Evolutionary conservation across 2,329 filamentous ascomycete genomes (phyloP).

Genomic region (Amauroascus niger): DNA sequence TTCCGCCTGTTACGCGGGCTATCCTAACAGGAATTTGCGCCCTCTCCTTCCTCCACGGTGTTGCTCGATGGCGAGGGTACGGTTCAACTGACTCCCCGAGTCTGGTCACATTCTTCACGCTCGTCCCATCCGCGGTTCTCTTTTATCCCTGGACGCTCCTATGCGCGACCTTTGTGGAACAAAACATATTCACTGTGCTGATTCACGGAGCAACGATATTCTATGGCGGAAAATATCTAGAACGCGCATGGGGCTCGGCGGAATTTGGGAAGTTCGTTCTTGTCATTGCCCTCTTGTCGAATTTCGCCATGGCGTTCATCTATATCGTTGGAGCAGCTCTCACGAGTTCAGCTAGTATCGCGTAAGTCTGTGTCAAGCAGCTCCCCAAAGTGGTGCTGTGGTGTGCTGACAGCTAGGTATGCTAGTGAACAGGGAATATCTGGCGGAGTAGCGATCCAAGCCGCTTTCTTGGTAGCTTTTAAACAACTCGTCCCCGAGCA

Average conservation of each 20-base stretch:
- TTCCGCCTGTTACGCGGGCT: slow-evolving; percentile 80
- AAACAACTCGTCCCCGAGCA: slow-evolving; percentile 96
- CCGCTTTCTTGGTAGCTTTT: slow-evolving; percentile 89
- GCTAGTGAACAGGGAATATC: slow-evolving; percentile 72
- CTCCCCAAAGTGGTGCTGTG: neutral
- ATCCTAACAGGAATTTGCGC: slow-evolving; percentile 64
- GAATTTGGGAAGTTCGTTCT: slow-evolving; percentile 88
- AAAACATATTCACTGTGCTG: slow-evolving; percentile 77
- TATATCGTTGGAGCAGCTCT: slow-evolving; percentile 66
- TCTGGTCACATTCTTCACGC: slow-evolving; percentile 69
- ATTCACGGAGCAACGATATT: slow-evolving; percentile 72
- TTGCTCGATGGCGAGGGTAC: slow-evolving; percentile 52
- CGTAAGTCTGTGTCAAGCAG: slow-evolving; percentile 23
- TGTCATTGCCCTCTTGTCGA: slow-evolving; percentile 68
- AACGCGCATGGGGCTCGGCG: slow-evolving; percentile 85
- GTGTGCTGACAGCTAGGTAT: neutral
- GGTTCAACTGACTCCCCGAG: slow-evolving; percentile 39
- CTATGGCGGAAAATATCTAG: slow-evolving; percentile 87
- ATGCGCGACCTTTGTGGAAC: slow-evolving; percentile 79
- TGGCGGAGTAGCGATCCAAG: slow-evolving; percentile 80
- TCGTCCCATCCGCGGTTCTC: slow-evolving; percentile 73
- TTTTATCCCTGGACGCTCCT: slow-evolving; percentile 90
- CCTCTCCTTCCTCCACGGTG: slow-evolving; percentile 70
- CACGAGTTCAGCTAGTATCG: slow-evolving; percentile 35
- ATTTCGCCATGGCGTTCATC: slow-evolving; percentile 61